Percentiles rank a stretch among this genome's conserved stretches.
phyloP scores from a whole-genome alignment of 371 early-diverging fungal species.

The Conidiobolus incongruus region DNA sequence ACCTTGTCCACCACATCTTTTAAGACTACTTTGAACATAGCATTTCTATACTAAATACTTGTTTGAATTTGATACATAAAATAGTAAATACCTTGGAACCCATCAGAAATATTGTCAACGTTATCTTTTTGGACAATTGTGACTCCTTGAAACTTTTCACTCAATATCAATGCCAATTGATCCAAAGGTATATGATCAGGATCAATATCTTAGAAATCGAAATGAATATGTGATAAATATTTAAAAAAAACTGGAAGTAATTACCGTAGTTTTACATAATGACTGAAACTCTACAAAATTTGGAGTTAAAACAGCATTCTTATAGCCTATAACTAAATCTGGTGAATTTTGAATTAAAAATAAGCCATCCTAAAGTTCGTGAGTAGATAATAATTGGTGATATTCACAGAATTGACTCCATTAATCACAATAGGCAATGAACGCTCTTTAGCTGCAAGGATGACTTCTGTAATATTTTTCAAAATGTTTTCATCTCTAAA shows the following conservation, averaged over 20 bases:
- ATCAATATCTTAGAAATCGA: slow-evolving; percentile 13
- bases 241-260: neutral
- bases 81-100: slow-evolving; percentile 22
- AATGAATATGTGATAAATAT: slow-evolving; percentile 3
- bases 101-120: slow-evolving; percentile 58
- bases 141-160: slow-evolving; percentile 32
- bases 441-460: slow-evolving; percentile 28
- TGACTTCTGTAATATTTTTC: slow-evolving; percentile 25
- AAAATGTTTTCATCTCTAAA: slow-evolving; percentile 50
- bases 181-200: slow-evolving; percentile 12
- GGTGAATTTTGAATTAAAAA: slow-evolving; percentile 49
- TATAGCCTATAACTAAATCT: slow-evolving; percentile 40
- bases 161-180: slow-evolving; percentile 16
- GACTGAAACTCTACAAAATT: slow-evolving; percentile 72
- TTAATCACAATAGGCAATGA: slow-evolving; percentile 68
- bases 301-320: slow-evolving; percentile 68
- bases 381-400: neutral
- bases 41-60: slow-evolving; percentile 21
- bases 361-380: slow-evolving; percentile 43
- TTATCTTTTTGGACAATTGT: slow-evolving; percentile 73
- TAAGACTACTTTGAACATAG: slow-evolving; percentile 34
- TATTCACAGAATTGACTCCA: slow-evolving; percentile 29
- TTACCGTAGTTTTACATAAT: slow-evolving; percentile 45
- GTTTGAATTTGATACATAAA: neutral
- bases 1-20: slow-evolving; percentile 97